A percentile compares a stretch with the other conserved stretches of the same genome.
These are phyloP conservation scores for Aspergillus fijiensis DNA, from an alignment of 2,329 filamentous ascomycete genomes.

Conservation along the genomic window DNA sequence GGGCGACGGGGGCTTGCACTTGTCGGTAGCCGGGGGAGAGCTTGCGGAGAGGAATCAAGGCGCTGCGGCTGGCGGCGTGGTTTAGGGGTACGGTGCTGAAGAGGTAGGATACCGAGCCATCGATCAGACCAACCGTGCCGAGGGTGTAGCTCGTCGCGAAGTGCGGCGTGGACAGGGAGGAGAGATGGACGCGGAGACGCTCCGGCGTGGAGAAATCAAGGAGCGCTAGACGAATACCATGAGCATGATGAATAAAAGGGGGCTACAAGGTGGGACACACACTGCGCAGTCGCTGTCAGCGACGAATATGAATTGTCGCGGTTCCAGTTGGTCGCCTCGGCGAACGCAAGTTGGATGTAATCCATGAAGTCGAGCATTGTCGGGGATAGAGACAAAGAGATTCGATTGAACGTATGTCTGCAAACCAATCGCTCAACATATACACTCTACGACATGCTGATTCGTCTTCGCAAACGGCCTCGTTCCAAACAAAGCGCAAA, in stretches of 20 bases:
- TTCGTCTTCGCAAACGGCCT: background rate
- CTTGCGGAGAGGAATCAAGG: conserved; percentile 70
- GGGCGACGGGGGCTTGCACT: conserved; percentile 52
- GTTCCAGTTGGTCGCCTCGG: conserved; percentile 82
- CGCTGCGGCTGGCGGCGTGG: conserved; percentile 66
- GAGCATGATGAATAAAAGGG: background rate
- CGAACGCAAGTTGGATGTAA: conserved; percentile 89
- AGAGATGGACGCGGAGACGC: conserved; percentile 81
- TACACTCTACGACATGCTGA: background rate
- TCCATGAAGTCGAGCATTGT: conserved; percentile 96
- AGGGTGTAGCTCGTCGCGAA: conserved; percentile 94
- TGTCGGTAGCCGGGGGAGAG: conserved; percentile 82
- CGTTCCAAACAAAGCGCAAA: background rate
- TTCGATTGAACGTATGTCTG: background rate
- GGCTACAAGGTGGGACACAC: conserved; percentile 44
- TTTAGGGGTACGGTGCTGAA: conserved; percentile 82
- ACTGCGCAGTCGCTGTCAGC: conserved; percentile 79
- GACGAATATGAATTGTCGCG: conserved; percentile 88
- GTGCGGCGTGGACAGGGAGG: conserved; percentile 85
- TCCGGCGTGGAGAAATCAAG: conserved; percentile 85
- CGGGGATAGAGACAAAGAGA: background rate
- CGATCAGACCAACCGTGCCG: conserved; percentile 83
- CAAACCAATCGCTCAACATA: background rate
- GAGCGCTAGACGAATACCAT: conserved; percentile 58
- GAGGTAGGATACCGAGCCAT: conserved; percentile 95